These are phyloP conservation scores for Cenchrus americanus DNA, from an alignment of 176 grass and related monocot genomes.

Conservation along the genomic window DNA sequence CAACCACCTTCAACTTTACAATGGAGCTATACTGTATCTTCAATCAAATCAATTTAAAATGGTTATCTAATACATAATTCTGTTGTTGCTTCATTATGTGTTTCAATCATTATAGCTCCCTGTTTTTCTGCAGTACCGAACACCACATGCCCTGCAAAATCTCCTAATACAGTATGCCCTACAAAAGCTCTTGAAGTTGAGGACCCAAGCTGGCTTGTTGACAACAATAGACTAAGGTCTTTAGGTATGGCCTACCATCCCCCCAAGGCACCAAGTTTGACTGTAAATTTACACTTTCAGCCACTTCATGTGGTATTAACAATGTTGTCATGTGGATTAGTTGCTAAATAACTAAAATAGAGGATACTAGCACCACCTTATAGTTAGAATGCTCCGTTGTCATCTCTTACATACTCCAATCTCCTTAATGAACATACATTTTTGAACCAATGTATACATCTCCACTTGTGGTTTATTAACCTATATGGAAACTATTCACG, in stretches of 20 bases:
- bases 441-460: not conserved
- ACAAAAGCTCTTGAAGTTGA: constrained; percentile 66
- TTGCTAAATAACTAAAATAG: not conserved
- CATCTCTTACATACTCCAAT: not conserved
- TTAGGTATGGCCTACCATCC: constrained; percentile 61
- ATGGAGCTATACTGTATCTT: not conserved
- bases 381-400: not conserved
- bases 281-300: constrained; percentile 7
- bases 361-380: not conserved
- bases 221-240: constrained; percentile 68
- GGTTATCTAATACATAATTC: not conserved
- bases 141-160: constrained; percentile 28
- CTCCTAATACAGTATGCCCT: constrained; percentile 27
- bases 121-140: constrained; percentile 34
- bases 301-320: constrained; percentile 22
- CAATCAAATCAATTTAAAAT: constrained; percentile 10
- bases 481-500: not conserved
- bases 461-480: not conserved
- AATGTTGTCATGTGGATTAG: not conserved
- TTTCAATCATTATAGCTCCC: constrained; percentile 9
- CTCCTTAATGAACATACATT: constrained; percentile 2
- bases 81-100: constrained; percentile 22
- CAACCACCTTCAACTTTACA: constrained; percentile 4
- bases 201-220: constrained; percentile 73
- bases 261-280: constrained; percentile 6